Conservation (phyloP, 768 basidiomycete species). For the Tephrocybe sp. region DNA sequence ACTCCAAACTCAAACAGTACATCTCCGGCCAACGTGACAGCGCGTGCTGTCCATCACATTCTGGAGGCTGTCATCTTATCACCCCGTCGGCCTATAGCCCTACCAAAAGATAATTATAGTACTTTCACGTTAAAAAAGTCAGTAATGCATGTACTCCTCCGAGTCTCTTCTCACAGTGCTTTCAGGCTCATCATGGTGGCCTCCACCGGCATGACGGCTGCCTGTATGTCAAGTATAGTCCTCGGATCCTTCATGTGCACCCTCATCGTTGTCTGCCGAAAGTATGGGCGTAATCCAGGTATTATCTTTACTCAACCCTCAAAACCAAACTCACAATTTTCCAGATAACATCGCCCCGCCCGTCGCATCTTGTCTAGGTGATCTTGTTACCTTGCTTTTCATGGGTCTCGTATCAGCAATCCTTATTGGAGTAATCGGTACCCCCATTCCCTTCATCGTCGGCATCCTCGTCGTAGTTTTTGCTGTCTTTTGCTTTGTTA, state of each 20-base stretch:
- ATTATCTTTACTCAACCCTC: slow-evolving; percentile 12
- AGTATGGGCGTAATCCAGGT: slow-evolving; percentile 84
- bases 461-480: slow-evolving; percentile 49
- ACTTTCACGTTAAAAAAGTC: slow-evolving; percentile 8
- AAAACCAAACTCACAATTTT: background rate
- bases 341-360: slow-evolving; percentile 96
- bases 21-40: background rate
- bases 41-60: slow-evolving; percentile 1
- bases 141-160: background rate
- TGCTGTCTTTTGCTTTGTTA: slow-evolving; percentile 46
- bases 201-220: slow-evolving; percentile 76
- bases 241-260: slow-evolving; percentile 93
- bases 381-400: slow-evolving; percentile 86
- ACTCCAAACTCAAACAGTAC: background rate
- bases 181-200: slow-evolving; percentile 75
- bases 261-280: slow-evolving; percentile 77
- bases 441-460: slow-evolving; percentile 61
- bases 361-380: slow-evolving; percentile 89
- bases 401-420: slow-evolving; percentile 72
- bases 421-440: slow-evolving; percentile 67
- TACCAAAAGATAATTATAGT: slow-evolving; percentile 15
- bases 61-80: slow-evolving; percentile 10
- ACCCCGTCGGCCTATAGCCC: slow-evolving; percentile 25
- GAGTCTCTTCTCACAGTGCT: background rate
- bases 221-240: slow-evolving; percentile 72